phyloP scores from a whole-genome alignment of 805 yeast species.

The Barnettozyma sp. region DNA sequence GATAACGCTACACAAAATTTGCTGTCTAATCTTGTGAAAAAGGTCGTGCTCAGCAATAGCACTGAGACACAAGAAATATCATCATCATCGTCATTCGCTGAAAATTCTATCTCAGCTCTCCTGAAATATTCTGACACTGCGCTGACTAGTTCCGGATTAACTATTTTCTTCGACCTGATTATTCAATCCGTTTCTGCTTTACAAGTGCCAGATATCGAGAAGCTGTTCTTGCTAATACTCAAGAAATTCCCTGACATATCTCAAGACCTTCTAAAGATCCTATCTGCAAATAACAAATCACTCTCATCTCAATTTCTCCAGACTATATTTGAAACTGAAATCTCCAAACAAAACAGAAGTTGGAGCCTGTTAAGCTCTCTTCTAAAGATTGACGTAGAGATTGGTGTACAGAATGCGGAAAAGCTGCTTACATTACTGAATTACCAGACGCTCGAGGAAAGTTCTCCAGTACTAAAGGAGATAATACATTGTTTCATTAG shows the following conservation, averaged over 20 bases:
- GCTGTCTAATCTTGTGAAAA: slow-evolving; percentile 19
- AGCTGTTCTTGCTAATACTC: slow-evolving; percentile 38
- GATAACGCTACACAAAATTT: slow-evolving; percentile 4
- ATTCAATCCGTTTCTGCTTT: slow-evolving; percentile 24
- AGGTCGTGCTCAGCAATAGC: slow-evolving; percentile 26
- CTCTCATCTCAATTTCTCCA: slow-evolving; percentile 47
- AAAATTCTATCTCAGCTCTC: too few relatives aligned
- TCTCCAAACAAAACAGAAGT: slow-evolving; percentile 37
- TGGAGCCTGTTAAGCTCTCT: slow-evolving; percentile 44
- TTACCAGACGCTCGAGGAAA: slow-evolving; percentile 2
- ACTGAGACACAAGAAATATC: slow-evolving; percentile 9
- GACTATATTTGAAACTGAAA: slow-evolving; percentile 38
- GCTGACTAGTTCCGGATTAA: too few relatives aligned
- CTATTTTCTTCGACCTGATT: slow-evolving; percentile 27
- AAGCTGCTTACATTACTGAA: slow-evolving; percentile 25
- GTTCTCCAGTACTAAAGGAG: slow-evolving; percentile 23
- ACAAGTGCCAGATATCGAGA: slow-evolving; percentile 39
- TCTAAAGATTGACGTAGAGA: slow-evolving; percentile 48
- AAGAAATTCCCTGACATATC: slow-evolving; percentile 33
- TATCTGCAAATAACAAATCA: slow-evolving; percentile 46
- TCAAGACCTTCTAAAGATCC: slow-evolving; percentile 36
- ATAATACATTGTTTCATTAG: slow-evolving; percentile 42
- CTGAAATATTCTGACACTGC: slow-evolving; percentile 20
- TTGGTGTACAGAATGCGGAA: slow-evolving; percentile 42
- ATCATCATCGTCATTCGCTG: too few relatives aligned